Evolutionary conservation across 2,329 filamentous ascomycete species (phyloP).

Genomic region (Golovinomyces cichoracearum): DNA sequence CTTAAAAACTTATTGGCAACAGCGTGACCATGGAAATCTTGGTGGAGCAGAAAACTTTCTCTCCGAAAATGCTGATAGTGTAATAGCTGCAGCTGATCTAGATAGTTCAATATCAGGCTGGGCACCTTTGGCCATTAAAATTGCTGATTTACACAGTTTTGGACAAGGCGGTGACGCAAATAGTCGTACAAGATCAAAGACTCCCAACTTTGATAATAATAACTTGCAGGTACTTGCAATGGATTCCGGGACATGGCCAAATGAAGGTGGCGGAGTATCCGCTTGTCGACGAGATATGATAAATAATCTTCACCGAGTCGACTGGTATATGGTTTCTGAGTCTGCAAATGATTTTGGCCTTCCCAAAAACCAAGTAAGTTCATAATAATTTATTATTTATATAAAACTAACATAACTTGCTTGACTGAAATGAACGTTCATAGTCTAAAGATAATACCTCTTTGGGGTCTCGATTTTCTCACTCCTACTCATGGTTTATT

Average conservation of each 20-base stretch:
- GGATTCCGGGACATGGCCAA: slow-evolving; percentile 12
- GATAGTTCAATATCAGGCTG: slow-evolving; percentile 15
- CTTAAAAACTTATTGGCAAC: slow-evolving; percentile 18
- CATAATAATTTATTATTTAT: not conserved
- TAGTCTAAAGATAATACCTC: slow-evolving; percentile 22
- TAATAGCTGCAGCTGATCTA: slow-evolving; percentile 15
- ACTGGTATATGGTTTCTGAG: slow-evolving; percentile 25
- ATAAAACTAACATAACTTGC: slow-evolving; percentile 2
- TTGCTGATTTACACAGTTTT: slow-evolving; percentile 17
- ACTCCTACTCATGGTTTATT: slow-evolving; percentile 24
- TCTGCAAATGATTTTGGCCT: slow-evolving; percentile 26
- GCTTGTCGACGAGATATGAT: slow-evolving; percentile 25
- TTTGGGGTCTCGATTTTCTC: slow-evolving; percentile 25
- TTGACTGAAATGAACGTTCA: slow-evolving; percentile 18
- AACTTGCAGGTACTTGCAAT: slow-evolving; percentile 20
- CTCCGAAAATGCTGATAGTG: slow-evolving; percentile 14
- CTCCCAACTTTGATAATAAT: slow-evolving; percentile 19
- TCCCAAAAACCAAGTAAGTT: slow-evolving; percentile 16
- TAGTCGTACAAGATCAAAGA: slow-evolving; percentile 16
- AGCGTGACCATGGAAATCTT: slow-evolving; percentile 18
- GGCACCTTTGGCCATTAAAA: slow-evolving; percentile 16
- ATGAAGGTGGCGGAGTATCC: slow-evolving; percentile 21
- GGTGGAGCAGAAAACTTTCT: slow-evolving; percentile 19
- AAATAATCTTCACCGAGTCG: slow-evolving; percentile 22
- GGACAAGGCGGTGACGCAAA: slow-evolving; percentile 17